Conservation (phyloP, 2,329 filamentous ascomycete genomes). For the Fusarium palustre region DNA sequence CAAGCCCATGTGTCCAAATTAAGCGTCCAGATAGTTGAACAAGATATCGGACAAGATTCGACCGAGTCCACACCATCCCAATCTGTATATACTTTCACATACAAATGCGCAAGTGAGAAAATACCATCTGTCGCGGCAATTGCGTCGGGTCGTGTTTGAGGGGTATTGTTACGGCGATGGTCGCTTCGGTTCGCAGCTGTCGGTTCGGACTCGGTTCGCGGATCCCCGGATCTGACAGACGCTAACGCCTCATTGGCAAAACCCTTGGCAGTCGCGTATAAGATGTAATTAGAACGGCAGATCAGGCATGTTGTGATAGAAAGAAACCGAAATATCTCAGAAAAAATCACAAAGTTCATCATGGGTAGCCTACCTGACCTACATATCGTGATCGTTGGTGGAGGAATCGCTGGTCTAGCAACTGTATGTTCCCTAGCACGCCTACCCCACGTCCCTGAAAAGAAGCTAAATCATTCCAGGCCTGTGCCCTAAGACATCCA, state of each 20-base stretch:
- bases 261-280: slow-evolving; percentile 17
- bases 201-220: slow-evolving; percentile 31
- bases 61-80: neutral
- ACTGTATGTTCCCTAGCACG: slow-evolving; percentile 10
- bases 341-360: neutral
- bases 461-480: slow-evolving; percentile 5
- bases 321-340: neutral
- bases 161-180: neutral
- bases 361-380: slow-evolving; percentile 41
- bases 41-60: neutral
- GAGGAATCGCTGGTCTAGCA: slow-evolving; percentile 39
- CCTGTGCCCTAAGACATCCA: slow-evolving; percentile 27
- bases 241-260: neutral
- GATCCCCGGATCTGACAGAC: neutral
- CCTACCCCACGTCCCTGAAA: too few species aligned
- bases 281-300: slow-evolving; percentile 7
- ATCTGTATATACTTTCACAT: neutral
- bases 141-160: neutral
- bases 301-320: neutral
- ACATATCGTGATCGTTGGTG: slow-evolving; percentile 38
- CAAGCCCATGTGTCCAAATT: neutral
- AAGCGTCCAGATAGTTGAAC: neutral
- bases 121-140: neutral
- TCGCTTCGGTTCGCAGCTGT: slow-evolving; percentile 6
- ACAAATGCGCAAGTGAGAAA: neutral